Percentiles rank a stretch among this genome's conserved stretches.
Evolutionary conservation across 305 asterid species (phyloP).

Genomic region (Coffea humblotiana): DNA sequence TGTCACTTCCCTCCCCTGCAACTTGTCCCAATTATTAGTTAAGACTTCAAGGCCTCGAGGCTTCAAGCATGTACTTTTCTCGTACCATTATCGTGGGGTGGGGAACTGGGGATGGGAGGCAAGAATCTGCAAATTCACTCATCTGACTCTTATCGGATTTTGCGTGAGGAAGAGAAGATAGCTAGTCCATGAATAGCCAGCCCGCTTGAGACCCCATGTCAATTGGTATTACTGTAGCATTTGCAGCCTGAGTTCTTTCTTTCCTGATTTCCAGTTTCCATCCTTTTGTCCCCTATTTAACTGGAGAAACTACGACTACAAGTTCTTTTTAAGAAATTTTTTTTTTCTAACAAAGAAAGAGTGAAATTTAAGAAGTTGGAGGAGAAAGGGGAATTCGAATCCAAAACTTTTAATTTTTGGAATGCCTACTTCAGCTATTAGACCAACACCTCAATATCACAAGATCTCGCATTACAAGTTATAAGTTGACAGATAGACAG

Average conservation of each 20-base stretch:
- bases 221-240: not conserved
- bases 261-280: not conserved
- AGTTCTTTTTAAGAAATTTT: no score
- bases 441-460: no score
- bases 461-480: no score
- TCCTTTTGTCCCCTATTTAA: not conserved
- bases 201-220: not conserved
- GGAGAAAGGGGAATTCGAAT: no score
- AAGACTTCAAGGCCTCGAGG: not conserved
- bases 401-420: no score
- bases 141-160: not conserved
- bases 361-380: no score
- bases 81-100: not conserved
- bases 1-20: not conserved
- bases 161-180: not conserved
- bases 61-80: not conserved
- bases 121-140: not conserved
- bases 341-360: no score
- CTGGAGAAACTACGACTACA: not conserved
- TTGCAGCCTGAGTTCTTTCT: not conserved
- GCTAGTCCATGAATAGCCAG: not conserved
- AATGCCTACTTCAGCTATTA: no score
- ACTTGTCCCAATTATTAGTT: not conserved
- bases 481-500: no score
- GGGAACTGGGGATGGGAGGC: not conserved